A percentile compares a stretch with the other conserved stretches of the same genome.
Conservation (phyloP, 169 alveolate genomes). For the Cryptosporidium parvum region DNA sequence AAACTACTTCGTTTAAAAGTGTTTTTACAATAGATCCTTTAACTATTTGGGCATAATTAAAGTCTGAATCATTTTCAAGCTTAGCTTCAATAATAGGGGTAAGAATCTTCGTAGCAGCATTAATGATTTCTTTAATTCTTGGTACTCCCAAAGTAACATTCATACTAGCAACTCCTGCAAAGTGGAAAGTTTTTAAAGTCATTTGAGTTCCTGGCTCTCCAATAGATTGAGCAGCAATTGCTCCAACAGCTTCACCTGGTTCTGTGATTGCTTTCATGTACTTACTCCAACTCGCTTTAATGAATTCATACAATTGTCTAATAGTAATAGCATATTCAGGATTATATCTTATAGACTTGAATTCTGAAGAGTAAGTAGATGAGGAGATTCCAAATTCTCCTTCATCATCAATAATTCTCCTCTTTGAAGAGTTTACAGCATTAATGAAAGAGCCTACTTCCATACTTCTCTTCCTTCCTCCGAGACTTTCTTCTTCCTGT, state of each 20-base stretch:
- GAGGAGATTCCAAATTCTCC: background rate
- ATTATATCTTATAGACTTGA: slow-evolving; percentile 8
- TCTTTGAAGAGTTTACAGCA: background rate
- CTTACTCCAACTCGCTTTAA: slow-evolving; percentile 90
- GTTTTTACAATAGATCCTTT: slow-evolving; percentile 88
- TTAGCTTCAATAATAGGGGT: slow-evolving; percentile 96
- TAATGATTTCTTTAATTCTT: slow-evolving; percentile 97
- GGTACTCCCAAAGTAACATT: slow-evolving; percentile 99
- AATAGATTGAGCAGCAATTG: slow-evolving; percentile 98
- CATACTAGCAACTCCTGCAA: slow-evolving; percentile 98
- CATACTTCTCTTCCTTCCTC: slow-evolving; percentile 15
- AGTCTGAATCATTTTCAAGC: slow-evolving; percentile 81
- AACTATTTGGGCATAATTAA: slow-evolving; percentile 85
- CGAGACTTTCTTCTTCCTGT: background rate
- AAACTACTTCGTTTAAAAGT: slow-evolving; percentile 81
- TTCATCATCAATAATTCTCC: background rate
- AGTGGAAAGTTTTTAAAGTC: slow-evolving; percentile 99
- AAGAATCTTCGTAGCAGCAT: slow-evolving; percentile 94
- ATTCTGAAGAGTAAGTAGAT: background rate
- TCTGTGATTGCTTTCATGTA: slow-evolving; percentile 91
- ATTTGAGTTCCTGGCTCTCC: slow-evolving; percentile 99
- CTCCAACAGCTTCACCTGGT: slow-evolving; percentile 99
- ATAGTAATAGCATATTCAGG: slow-evolving; percentile 80
- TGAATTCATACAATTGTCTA: slow-evolving; percentile 87
- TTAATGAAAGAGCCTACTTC: background rate